Evolutionary conservation across 78 protist species (phyloP).

Genomic region (Dictyostelium brefeldianum): DNA sequence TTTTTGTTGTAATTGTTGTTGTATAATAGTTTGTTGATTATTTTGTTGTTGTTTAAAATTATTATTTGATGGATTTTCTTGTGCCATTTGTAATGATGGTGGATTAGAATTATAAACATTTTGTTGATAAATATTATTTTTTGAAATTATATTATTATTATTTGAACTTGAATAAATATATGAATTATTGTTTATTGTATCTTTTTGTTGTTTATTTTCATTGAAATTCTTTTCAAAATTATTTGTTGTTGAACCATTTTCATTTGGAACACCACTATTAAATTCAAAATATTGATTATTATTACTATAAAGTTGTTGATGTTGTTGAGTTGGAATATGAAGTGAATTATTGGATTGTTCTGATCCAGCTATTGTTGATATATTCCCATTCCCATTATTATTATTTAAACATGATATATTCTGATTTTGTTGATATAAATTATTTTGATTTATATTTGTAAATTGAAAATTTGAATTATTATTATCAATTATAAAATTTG

Average conservation of each 20-base stretch:
- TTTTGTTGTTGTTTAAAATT: constrained; percentile 6
- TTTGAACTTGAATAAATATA: not conserved
- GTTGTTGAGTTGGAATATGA: not conserved
- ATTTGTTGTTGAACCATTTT: too few relatives aligned
- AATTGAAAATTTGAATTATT: not conserved
- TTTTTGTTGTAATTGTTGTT: not conserved
- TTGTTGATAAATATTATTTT: not conserved
- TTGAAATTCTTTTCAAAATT: not conserved
- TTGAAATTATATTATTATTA: not conserved
- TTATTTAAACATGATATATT: too few relatives aligned
- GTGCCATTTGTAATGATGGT: constrained; percentile 6
- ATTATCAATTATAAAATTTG: not conserved
- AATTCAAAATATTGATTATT: constrained; percentile 5
- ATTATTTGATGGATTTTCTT: not conserved
- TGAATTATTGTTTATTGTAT: not conserved
- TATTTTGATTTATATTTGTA: not conserved
- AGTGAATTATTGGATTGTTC: too few relatives aligned
- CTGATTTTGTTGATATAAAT: too few relatives aligned
- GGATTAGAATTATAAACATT: constrained; percentile 2
- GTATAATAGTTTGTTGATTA: not conserved
- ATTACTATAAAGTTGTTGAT: not conserved
- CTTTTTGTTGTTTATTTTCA: not conserved
- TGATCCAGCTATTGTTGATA: too few relatives aligned
- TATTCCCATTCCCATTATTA: too few relatives aligned
- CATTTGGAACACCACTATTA: not conserved